Evolutionary conservation across 352 stramenopile species (phyloP).

Genomic region (Phytophthora sp.): DNA sequence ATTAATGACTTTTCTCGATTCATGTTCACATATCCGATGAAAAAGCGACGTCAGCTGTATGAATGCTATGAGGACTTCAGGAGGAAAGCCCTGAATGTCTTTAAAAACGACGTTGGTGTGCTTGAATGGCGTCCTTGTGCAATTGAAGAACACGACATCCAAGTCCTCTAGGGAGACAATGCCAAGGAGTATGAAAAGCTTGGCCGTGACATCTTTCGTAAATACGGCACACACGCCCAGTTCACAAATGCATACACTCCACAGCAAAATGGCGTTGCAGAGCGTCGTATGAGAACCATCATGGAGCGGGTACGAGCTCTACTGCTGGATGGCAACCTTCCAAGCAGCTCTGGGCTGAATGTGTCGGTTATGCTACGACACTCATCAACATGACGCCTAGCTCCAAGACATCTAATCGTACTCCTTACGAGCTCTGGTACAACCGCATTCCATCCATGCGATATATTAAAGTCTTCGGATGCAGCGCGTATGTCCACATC

Average conservation of each 20-base stretch:
- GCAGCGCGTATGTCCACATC: background rate
- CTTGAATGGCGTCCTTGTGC: background rate
- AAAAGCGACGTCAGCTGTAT: slow-evolving; percentile 11
- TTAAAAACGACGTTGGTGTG: background rate
- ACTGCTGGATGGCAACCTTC: background rate
- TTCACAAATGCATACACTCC: slow-evolving; percentile 20
- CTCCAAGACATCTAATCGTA: background rate
- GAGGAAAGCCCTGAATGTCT: slow-evolving; percentile 1
- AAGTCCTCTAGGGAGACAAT: slow-evolving; percentile 4
- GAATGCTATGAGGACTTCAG: slow-evolving; percentile 12
- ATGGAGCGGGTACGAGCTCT: slow-evolving; percentile 3
- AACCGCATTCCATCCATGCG: background rate
- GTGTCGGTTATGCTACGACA: slow-evolving; percentile 8
- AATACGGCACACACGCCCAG: slow-evolving; percentile 14
- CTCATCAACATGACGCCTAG: slow-evolving; percentile 3
- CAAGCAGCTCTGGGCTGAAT: slow-evolving; percentile 7
- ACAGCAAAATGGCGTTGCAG: slow-evolving; percentile 16
- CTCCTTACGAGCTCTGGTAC: slow-evolving; percentile 3
- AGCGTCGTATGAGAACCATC: slow-evolving; percentile 16
- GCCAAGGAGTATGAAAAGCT: slow-evolving; percentile 16
- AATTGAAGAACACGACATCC: background rate
- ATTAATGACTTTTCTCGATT: slow-evolving; percentile 26
- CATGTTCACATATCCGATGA: slow-evolving; percentile 21
- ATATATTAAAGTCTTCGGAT: slow-evolving; percentile 5
- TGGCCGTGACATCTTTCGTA: background rate